Conservation (phyloP, 345 rosid species). For the Erodium maritimum region DNA sequence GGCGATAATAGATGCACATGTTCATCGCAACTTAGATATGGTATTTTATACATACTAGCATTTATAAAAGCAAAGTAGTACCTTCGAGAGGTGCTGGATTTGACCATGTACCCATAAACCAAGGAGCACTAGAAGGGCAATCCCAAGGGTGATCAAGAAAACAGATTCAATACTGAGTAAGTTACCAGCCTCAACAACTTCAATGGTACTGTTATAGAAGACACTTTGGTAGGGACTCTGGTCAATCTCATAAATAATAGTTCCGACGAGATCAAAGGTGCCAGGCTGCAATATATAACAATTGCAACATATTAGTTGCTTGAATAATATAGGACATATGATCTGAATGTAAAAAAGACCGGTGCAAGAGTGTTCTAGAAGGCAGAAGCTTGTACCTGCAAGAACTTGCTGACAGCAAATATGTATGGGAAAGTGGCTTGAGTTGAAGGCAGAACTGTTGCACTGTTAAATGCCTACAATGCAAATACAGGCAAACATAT, state of each 20-base stretch:
- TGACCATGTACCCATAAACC: slow-evolving; percentile 63
- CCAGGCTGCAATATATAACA: slow-evolving; percentile 45
- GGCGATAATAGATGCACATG: neutral
- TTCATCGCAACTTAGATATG: neutral
- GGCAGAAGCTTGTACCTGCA: slow-evolving; percentile 41
- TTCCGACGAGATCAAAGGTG: slow-evolving; percentile 82
- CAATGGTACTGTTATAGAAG: slow-evolving; percentile 83
- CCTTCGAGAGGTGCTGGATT: slow-evolving; percentile 65
- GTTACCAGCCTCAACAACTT: slow-evolving; percentile 74
- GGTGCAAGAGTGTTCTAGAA: neutral
- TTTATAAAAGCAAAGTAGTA: slow-evolving; percentile 8
- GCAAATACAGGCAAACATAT: slow-evolving; percentile 5
- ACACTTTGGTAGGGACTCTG: slow-evolving; percentile 61
- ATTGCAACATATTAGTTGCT: neutral
- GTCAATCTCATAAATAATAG: slow-evolving; percentile 64
- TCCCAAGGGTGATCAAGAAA: slow-evolving; percentile 65
- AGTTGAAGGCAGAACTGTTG: slow-evolving; percentile 53
- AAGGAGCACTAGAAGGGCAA: slow-evolving; percentile 46
- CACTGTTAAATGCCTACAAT: slow-evolving; percentile 67
- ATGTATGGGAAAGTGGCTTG: slow-evolving; percentile 80
- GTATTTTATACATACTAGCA: neutral
- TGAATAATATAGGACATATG: neutral
- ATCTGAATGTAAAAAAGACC: neutral
- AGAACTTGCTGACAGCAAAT: slow-evolving; percentile 75
- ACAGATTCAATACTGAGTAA: slow-evolving; percentile 76